phyloP scores from a whole-genome alignment of 1,284 basidiomycete species.

The Leccinum discolor region DNA sequence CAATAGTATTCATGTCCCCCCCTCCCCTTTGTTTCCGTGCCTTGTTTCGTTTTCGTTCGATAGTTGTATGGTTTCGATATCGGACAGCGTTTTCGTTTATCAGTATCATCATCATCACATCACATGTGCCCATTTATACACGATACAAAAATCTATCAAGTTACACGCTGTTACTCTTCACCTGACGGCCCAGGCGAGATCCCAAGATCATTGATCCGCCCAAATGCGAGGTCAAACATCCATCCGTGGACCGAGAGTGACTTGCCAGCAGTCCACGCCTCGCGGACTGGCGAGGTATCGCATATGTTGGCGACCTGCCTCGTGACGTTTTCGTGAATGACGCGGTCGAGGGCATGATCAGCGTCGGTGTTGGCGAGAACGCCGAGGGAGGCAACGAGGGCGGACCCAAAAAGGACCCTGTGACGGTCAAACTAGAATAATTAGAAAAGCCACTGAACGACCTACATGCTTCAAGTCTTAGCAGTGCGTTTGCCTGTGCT shows the following conservation, averaged over 20 bases:
- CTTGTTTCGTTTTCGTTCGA: conserved; percentile 2
- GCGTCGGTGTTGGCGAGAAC: conserved; percentile 31
- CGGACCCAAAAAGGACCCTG: too few species aligned
- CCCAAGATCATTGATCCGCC: conserved; percentile 65
- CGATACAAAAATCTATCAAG: neutral
- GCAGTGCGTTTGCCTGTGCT: too few species aligned
- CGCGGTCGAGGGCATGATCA: conserved; percentile 47
- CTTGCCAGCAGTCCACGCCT: conserved; percentile 73
- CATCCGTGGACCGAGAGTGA: conserved; percentile 50
- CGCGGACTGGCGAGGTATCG: conserved; percentile 58
- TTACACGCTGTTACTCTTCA: neutral
- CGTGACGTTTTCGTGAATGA: conserved; percentile 81
- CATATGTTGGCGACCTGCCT: conserved; percentile 75
- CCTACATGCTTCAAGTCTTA: too few species aligned
- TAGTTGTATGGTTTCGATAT: conserved; percentile 1
- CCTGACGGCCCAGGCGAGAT: conserved; percentile 38
- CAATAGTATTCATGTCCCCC: conserved; percentile 11
- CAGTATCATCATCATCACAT: neutral
- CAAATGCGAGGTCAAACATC: conserved; percentile 79
- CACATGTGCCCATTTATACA: neutral
- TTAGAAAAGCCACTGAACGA: too few species aligned
- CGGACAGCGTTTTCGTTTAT: neutral
- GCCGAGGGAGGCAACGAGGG: conserved; percentile 39
- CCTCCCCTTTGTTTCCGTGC: neutral
- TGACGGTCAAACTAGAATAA: too few species aligned